Evolutionary conservation across 2,329 filamentous ascomycete species (phyloP).

Genomic region (Aspergillus texensis): DNA sequence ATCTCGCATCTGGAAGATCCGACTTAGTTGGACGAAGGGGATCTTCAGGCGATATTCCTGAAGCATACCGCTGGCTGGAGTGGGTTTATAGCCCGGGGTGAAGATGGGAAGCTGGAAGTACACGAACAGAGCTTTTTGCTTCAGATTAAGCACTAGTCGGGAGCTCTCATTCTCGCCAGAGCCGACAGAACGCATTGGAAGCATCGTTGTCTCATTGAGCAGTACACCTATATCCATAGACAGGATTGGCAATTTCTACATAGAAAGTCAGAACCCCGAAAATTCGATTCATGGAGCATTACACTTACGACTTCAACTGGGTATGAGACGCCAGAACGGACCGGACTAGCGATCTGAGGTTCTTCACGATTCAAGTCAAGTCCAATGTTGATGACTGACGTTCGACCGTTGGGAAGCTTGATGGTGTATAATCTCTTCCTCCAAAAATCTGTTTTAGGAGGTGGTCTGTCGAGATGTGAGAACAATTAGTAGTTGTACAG

Average conservation of each 20-base stretch:
- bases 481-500: not conserved
- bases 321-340: conserved; percentile 34
- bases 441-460: conserved; percentile 59
- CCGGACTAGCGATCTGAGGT: conserved; percentile 36
- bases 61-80: conserved; percentile 3
- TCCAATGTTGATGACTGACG: conserved; percentile 23
- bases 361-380: conserved; percentile 27
- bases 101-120: conserved; percentile 45
- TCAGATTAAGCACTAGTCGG: conserved; percentile 47
- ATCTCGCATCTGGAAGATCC: conserved; percentile 38
- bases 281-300: not conserved
- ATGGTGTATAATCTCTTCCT: conserved; percentile 27
- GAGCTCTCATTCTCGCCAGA: conserved; percentile 26
- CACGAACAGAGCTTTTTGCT: conserved; percentile 47
- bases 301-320: conserved; percentile 40
- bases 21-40: conserved; percentile 47
- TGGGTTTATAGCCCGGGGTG: conserved; percentile 13
- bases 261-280: not conserved
- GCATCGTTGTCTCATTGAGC: conserved; percentile 58
- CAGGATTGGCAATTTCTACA: conserved; percentile 47
- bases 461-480: conserved; percentile 44
- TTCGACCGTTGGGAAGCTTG: conserved; percentile 29
- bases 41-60: conserved; percentile 48
- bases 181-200: conserved; percentile 57
- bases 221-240: conserved; percentile 66